A percentile compares a stretch with the other conserved stretches of the same genome.
phyloP scores from a whole-genome alignment of 2,329 filamentous ascomycete genomes.

The Ophiostoma piceae region DNA sequence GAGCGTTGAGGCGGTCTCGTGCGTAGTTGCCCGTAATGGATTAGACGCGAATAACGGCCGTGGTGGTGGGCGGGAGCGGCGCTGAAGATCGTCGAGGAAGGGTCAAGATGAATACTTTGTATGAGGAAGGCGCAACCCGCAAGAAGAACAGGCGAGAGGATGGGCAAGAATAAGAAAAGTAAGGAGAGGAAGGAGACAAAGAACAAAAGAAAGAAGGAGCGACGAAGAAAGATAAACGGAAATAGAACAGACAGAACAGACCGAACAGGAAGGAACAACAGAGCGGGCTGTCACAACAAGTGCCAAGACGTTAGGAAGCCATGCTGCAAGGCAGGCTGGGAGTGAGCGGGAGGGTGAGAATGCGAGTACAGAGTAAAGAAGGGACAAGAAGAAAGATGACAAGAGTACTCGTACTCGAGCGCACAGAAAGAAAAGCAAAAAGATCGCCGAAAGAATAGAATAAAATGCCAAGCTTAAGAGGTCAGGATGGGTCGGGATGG shows the following conservation, averaged over 20 bases:
- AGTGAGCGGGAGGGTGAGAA: neutral
- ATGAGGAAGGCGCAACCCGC: neutral
- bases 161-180: neutral
- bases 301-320: neutral
- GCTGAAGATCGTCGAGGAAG: neutral
- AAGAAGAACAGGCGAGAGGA: neutral
- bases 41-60: slow-evolving; percentile 10
- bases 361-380: neutral
- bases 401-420: neutral
- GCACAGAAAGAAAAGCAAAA: neutral
- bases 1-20: slow-evolving; percentile 17
- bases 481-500: neutral
- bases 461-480: neutral
- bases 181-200: neutral
- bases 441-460: neutral
- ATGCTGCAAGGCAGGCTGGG: neutral
- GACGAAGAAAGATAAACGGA: neutral
- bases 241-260: neutral
- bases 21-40: slow-evolving; percentile 16
- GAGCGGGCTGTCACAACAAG: neutral
- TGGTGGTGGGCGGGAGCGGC: neutral
- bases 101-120: neutral
- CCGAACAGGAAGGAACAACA: neutral
- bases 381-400: neutral
- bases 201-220: neutral